A percentile compares a stretch with the other conserved stretches of the same genome.
phyloP scores from a whole-genome alignment of 1,284 basidiomycete genomes.

The Kwoniella shivajii region DNA sequence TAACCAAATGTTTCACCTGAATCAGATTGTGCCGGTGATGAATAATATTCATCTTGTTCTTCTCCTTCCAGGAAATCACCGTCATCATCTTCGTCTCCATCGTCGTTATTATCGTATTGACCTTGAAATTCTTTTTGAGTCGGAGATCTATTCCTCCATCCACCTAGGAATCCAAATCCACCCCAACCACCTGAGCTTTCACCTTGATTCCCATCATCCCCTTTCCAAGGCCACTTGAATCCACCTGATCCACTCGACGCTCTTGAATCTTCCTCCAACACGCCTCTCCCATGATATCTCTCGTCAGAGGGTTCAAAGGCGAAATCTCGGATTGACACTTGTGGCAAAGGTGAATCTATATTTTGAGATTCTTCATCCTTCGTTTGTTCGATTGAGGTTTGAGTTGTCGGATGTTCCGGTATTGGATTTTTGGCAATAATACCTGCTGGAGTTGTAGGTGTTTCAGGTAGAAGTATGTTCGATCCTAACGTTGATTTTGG shows the following conservation, averaged over 20 bases:
- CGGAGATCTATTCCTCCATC: constrained; percentile 19
- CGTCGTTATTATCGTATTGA: constrained; percentile 2
- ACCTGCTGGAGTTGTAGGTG: background rate
- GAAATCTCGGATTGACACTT: constrained; percentile 44
- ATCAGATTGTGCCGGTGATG: constrained; percentile 14
- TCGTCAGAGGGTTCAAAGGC: constrained; percentile 39
- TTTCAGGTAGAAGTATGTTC: constrained; percentile 16
- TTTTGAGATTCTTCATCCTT: background rate
- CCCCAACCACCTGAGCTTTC: constrained; percentile 21
- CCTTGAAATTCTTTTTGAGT: background rate
- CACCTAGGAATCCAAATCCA: constrained; percentile 29
- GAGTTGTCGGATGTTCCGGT: background rate
- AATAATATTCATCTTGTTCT: constrained; percentile 17
- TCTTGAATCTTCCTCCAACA: constrained; percentile 1
- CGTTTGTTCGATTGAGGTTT: background rate
- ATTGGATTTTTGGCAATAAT: background rate
- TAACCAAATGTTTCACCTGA: constrained; percentile 5
- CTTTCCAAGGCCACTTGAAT: constrained; percentile 10
- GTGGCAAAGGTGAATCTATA: background rate
- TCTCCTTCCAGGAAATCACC: constrained; percentile 11
- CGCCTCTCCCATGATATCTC: constrained; percentile 33
- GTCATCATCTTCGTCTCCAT: constrained; percentile 14
- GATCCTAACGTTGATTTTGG: constrained; percentile 20
- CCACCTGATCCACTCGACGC: background rate
- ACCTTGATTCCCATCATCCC: constrained; percentile 1